Evolutionary conservation across 2,329 filamentous ascomycete genomes (phyloP).

Genomic region (Neopestalotiopsis sp.): DNA sequence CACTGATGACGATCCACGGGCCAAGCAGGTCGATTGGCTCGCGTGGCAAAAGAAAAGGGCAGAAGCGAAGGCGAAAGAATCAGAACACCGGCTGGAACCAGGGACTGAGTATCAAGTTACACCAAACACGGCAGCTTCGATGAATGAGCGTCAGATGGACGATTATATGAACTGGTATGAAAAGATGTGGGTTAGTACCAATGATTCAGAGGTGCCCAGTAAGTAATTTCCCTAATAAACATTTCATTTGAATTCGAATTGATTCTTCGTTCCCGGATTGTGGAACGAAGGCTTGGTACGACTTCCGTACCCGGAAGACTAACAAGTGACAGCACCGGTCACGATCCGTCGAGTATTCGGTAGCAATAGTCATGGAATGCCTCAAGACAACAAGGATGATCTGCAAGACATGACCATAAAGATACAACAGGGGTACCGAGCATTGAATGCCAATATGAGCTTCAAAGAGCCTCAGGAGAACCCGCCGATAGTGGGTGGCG

Average conservation of each 20-base stretch:
- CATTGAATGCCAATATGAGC: constrained; percentile 26
- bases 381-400: constrained; percentile 14
- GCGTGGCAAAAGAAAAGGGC: constrained; percentile 66
- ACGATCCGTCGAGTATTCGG: constrained; percentile 11
- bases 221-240: constrained; percentile 24
- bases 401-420: constrained; percentile 13
- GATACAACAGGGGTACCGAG: constrained; percentile 27
- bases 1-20: constrained; percentile 60
- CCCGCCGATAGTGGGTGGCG: not conserved
- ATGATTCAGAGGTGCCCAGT: constrained; percentile 47
- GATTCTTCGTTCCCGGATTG: too few relatives aligned
- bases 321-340: constrained; percentile 16
- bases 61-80: constrained; percentile 28
- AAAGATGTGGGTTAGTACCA: constrained; percentile 58
- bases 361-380: constrained; percentile 11
- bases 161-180: constrained; percentile 84
- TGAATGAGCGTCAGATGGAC: constrained; percentile 68
- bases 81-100: constrained; percentile 25
- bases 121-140: constrained; percentile 41
- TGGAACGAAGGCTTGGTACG: not conserved
- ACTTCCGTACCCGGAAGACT: not conserved
- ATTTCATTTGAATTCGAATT: not conserved
- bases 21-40: constrained; percentile 73
- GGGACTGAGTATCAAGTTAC: constrained; percentile 38
- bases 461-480: constrained; percentile 21